phyloP scores from a whole-genome alignment of 108 stramenopile species.

The Phaeodactylum tricornutum region DNA sequence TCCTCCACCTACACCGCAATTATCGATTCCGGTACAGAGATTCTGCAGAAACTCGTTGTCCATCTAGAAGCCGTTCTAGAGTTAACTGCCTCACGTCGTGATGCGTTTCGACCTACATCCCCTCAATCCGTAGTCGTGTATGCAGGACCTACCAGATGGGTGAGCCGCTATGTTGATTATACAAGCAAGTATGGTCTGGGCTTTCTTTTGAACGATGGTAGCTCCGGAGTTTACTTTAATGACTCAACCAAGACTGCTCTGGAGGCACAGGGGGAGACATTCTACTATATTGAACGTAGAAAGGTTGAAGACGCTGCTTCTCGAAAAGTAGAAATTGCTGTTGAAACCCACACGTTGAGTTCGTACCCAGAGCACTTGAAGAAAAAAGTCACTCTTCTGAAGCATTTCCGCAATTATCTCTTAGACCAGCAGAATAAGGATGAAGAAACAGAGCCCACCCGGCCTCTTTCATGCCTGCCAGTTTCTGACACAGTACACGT shows the following conservation, averaged over 20 bases:
- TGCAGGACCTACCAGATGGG: constrained; percentile 75
- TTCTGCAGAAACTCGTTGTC: constrained; percentile 26
- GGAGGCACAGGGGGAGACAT: constrained; percentile 66
- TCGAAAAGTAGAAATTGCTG: constrained; percentile 13
- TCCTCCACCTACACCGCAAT: too few species aligned
- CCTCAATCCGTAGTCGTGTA: constrained; percentile 16
- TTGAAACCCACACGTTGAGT: constrained; percentile 57
- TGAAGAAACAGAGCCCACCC: constrained; percentile 28
- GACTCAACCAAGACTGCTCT: constrained; percentile 93
- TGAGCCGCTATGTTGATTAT: constrained; percentile 95
- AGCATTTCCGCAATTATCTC: constrained; percentile 93
- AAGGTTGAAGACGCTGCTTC: constrained; percentile 14
- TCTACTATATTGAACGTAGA: constrained; percentile 88
- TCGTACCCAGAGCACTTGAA: constrained; percentile 74
- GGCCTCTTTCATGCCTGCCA: too few species aligned
- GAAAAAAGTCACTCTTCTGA: constrained; percentile 94
- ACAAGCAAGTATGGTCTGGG: constrained; percentile 97
- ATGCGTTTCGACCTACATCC: constrained; percentile 18
- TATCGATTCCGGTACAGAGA: constrained; percentile 11
- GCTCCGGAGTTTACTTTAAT: constrained; percentile 97
- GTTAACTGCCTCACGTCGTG: constrained; percentile 11
- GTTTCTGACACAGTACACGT: constrained; percentile 67
- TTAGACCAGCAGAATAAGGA: constrained; percentile 80
- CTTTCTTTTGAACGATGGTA: constrained; percentile 88
- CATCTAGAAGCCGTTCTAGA: constrained; percentile 29